Percentiles rank a stretch among this genome's conserved stretches.
phyloP scores from a whole-genome alignment of 768 basidiomycete species.

The Kwoniella bestiolae region DNA sequence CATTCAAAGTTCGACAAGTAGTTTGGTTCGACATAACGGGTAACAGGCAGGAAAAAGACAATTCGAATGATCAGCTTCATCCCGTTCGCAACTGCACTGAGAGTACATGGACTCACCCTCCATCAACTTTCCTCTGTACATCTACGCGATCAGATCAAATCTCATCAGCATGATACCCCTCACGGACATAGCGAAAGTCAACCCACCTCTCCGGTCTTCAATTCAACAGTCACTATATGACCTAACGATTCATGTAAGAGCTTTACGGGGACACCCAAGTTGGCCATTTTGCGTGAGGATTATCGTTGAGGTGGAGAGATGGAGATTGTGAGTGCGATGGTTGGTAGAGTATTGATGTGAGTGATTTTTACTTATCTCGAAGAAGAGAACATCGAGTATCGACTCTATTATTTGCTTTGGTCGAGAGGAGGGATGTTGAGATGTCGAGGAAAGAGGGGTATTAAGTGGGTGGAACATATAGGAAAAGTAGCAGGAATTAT shows the following conservation, averaged over 20 bases:
- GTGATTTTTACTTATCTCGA: background rate
- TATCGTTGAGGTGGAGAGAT: background rate
- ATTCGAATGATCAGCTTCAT: background rate
- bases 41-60: background rate
- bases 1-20: no score
- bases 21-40: no score
- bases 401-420: background rate
- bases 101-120: conserved; percentile 69
- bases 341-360: background rate
- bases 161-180: background rate
- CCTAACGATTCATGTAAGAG: conserved; percentile 94
- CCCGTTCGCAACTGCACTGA: background rate
- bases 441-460: background rate
- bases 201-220: conserved; percentile 85
- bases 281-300: conserved; percentile 43
- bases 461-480: background rate
- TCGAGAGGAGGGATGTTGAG: conserved; percentile 2
- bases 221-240: conserved; percentile 95
- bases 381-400: background rate
- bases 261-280: conserved; percentile 89
- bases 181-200: background rate
- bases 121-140: conserved; percentile 94
- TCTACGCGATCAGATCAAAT: conserved; percentile 40
- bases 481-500: background rate
- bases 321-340: background rate